Conservation (phyloP, 78 protist species). For the Dictyostelium brefeldianum region DNA sequence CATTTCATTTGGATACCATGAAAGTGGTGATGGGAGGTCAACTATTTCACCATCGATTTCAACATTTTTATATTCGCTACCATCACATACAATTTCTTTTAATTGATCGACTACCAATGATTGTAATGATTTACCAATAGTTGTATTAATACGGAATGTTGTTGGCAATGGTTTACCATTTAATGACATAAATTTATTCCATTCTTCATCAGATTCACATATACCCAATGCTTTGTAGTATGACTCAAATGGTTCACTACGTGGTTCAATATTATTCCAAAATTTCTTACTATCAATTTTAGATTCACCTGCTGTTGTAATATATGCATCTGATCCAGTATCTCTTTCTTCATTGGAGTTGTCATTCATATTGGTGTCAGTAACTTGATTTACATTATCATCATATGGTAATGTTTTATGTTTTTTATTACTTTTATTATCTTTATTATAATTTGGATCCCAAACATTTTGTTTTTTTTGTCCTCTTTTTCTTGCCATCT, state of each 20-base stretch:
- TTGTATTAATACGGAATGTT: slow-evolving; percentile 71
- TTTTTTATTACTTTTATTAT: slow-evolving; percentile 39
- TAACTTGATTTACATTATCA: background rate
- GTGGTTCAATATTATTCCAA: slow-evolving; percentile 23
- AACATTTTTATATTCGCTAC: background rate
- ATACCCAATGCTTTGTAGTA: slow-evolving; percentile 19
- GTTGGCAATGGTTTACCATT: slow-evolving; percentile 81
- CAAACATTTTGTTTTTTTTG: slow-evolving; percentile 16
- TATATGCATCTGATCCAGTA: background rate
- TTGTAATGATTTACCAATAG: slow-evolving; percentile 28
- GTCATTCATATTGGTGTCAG: background rate
- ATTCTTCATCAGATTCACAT: slow-evolving; percentile 49
- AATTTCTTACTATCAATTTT: slow-evolving; percentile 3
- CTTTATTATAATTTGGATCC: slow-evolving; percentile 18
- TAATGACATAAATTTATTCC: slow-evolving; percentile 29
- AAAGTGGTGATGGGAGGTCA: slow-evolving; percentile 12
- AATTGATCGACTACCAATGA: slow-evolving; percentile 23
- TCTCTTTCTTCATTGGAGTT: background rate
- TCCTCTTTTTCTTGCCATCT: slow-evolving; percentile 17
- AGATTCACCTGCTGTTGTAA: background rate
- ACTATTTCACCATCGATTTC: slow-evolving; percentile 47
- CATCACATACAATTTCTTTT: background rate
- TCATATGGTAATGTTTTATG: background rate
- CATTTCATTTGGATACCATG: slow-evolving; percentile 81
- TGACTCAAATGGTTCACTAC: background rate